A percentile compares a stretch with the other conserved stretches of the same genome.
phyloP scores from a whole-genome alignment of 1,284 basidiomycete species.

The Sporisorium reilianum region DNA sequence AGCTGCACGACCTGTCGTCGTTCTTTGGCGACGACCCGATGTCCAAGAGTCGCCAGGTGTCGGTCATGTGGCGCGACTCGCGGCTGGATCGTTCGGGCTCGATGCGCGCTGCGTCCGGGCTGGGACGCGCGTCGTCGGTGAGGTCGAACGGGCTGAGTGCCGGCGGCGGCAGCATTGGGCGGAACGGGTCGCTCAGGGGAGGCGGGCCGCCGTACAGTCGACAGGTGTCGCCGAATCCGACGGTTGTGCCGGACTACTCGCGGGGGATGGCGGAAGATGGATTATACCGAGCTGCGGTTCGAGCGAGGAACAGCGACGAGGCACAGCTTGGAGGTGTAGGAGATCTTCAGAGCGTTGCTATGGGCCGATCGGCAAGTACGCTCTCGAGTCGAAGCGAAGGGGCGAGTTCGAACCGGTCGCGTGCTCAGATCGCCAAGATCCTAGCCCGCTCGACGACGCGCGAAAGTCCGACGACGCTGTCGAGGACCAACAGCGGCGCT shows the following conservation, averaged over 20 bases:
- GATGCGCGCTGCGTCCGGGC: slow-evolving; percentile 30
- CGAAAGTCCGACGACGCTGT: slow-evolving; percentile 12
- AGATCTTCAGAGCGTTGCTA: slow-evolving; percentile 4
- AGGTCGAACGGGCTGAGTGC: slow-evolving; percentile 23
- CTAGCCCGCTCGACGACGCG: slow-evolving; percentile 47
- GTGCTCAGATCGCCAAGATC: slow-evolving; percentile 60
- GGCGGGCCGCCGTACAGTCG: slow-evolving; percentile 15
- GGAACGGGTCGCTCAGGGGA: slow-evolving; percentile 21
- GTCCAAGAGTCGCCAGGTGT: slow-evolving; percentile 40
- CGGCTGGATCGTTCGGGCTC: slow-evolving; percentile 36
- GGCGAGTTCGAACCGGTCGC: slow-evolving; percentile 20
- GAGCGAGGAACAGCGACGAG: slow-evolving; percentile 4
- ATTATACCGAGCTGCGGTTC: neutral
- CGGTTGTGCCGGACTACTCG: slow-evolving; percentile 27
- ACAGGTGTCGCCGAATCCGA: slow-evolving; percentile 46
- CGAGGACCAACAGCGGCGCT: slow-evolving; percentile 12
- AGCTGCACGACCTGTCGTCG: slow-evolving; percentile 65
- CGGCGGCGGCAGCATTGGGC: slow-evolving; percentile 7
- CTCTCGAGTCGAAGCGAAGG: slow-evolving; percentile 30
- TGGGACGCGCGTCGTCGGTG: slow-evolving; percentile 22
- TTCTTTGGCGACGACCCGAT: slow-evolving; percentile 65
- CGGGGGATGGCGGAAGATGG: slow-evolving; percentile 1
- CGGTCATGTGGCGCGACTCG: slow-evolving; percentile 52
- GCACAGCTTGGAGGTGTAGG: neutral
- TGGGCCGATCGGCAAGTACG: slow-evolving; percentile 27